phyloP scores from a whole-genome alignment of 2,329 filamentous ascomycete genomes.

The Parastagonospora avenae region DNA sequence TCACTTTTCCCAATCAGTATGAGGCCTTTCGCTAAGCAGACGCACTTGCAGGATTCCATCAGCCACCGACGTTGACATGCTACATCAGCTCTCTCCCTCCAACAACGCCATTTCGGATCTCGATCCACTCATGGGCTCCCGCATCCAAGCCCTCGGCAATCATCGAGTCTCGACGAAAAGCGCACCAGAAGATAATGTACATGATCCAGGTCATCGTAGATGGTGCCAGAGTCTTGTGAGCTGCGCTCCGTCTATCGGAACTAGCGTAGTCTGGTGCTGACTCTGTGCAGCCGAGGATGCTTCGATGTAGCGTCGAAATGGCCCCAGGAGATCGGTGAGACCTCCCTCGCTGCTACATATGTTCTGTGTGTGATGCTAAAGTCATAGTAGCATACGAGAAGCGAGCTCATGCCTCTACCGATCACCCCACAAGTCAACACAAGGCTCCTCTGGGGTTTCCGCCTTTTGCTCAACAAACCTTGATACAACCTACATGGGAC shows the following conservation, averaged over 20 bases:
- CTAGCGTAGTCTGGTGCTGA: constrained; percentile 16
- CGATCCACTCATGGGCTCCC: constrained; percentile 41
- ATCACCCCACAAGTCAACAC: constrained; percentile 61
- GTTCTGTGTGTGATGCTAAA: neutral
- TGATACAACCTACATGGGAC: constrained; percentile 74
- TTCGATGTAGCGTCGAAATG: constrained; percentile 33
- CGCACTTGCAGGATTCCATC: constrained; percentile 28
- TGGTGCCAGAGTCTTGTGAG: constrained; percentile 38
- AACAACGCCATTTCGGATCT: constrained; percentile 40
- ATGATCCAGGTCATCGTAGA: constrained; percentile 37
- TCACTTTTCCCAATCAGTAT: neutral
- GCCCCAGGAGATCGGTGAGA: constrained; percentile 40
- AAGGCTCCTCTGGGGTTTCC: constrained; percentile 69
- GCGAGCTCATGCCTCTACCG: constrained; percentile 15
- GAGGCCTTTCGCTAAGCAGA: neutral
- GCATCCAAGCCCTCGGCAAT: constrained; percentile 29
- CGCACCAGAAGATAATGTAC: constrained; percentile 33
- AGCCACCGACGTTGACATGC: constrained; percentile 38
- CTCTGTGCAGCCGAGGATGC: constrained; percentile 27
- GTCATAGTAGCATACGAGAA: constrained; percentile 32
- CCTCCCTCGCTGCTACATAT: too few species aligned
- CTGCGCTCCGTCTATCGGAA: neutral
- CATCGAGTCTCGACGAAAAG: constrained; percentile 32
- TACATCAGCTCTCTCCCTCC: constrained; percentile 34
- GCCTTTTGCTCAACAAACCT: constrained; percentile 69